Base-by-base conservation (phyloP, 2,329 filamentous ascomycete genomes). In the Fusarium concolor region DNA sequence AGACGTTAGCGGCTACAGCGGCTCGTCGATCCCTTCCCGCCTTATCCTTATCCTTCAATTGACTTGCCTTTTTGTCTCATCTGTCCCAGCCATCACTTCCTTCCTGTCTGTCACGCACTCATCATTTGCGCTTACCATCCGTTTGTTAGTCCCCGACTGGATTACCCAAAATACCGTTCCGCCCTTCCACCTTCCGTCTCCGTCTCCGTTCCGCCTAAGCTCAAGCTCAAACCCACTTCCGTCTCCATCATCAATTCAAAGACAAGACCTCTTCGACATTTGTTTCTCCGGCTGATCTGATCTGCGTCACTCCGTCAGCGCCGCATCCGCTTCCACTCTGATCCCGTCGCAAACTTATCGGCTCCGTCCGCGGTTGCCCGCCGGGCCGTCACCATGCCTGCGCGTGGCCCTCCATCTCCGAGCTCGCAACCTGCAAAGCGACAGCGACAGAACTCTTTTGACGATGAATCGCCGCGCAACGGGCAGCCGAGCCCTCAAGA, bases 391-490 rank as follows among this genome's bases (percentile, higher is more conserved):
- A 76, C 62, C 58, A 79, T 79, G 78, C 75, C 76, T 70, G 72
- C 76, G 72, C 71, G 85, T 85, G 84, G 81, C 81, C 83, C 86
- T 74, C 81, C 83, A 60, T 84, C 85, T 60, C 83, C 84, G 70
- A 79, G 78, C 71, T 77, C 81, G 42, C 82, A 87, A 71, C 85
- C 86, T 42, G 79, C 81, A 72, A 90, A 90, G 78, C 87, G 88
- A 70, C 81, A 83, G 65, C 84, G 87, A 66, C 85, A 84, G 71
- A 81, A 80, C 41, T 87, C 86, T 20, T 83, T 85, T 51, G 80
- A 81, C 31, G 82, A 83, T 62, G 81, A 77, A n/a, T 82, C 81
- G 22, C 77, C 79, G 74, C 60, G 76, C 75, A 73, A 74, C 56
- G 71, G 72, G n/a, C 71, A 74, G 44, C 49, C 67, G 43, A 74